Evolutionary conservation across 192 early-diverging fungal species (phyloP), one percentile per base, ranked within the genome.

Genomic region (Podila verticillata): DNA sequence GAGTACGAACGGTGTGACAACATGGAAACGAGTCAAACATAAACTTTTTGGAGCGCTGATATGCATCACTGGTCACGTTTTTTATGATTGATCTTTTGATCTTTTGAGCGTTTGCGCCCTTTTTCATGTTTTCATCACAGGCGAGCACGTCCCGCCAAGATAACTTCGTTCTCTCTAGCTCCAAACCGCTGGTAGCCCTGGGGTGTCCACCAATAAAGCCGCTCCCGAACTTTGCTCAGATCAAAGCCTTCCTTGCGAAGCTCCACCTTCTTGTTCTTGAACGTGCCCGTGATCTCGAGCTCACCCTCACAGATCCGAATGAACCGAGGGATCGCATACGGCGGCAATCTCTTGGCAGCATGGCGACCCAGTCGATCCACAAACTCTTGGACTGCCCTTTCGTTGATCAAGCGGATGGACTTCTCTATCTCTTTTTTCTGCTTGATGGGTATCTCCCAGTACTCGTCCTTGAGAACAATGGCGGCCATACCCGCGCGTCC

Each of bases 401-500:
- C 68, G 62, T 39, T 39, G 7, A 39, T 12, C 8, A 39, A 12
- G 9, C 36, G 36, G 36, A 39, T 12, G 36, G 36, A 2, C 1
- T 39, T 39, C 36, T 66, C 28, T 30, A 73, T 61, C 0, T 0
- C 12, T 7, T 61, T 13, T 19, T 30, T 29, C 9, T 22, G 24
- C 1, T 57, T 47, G 15, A n/a, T 13, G 5, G 66, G 31, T n/a
- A 31, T 8, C 19, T 66, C 39, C 15, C 85, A 67, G n/a, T 89
- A 82, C 10, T 66, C 72, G 19, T 89, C 68, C 32, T 82, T 68
- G 19, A 89, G 60, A 2, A 87, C 82, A 54, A 93, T 29, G 31
- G 91, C 87, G 12, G 89, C 92, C 91, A 93, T 93, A 34, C 89
- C 90, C 30, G 91, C 91, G 35, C 88, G 81, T 9, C 91, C 89